These are phyloP conservation scores for Thalia dealbata DNA, from an alignment of 176 grass and related monocot species.

Conservation along the genomic window DNA sequence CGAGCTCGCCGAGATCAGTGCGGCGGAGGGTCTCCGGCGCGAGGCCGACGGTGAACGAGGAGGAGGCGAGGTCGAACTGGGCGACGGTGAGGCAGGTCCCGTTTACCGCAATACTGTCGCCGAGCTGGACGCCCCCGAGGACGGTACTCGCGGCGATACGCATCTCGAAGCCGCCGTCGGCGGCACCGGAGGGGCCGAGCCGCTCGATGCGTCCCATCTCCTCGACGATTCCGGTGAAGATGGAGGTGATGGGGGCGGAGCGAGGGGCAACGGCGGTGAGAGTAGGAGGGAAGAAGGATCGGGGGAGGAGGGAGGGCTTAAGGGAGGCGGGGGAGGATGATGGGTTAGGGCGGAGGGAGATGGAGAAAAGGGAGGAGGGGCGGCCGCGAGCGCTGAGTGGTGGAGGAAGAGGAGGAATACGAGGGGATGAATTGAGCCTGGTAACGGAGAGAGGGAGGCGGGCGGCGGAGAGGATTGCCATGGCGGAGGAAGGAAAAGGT, in stretches of 20 bases:
- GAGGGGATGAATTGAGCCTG: not conserved
- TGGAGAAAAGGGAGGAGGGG: conserved; percentile 2
- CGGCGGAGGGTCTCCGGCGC: conserved; percentile 74
- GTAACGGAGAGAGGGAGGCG: not conserved
- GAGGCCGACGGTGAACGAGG: conserved; percentile 58
- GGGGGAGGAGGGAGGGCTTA: conserved; percentile 30
- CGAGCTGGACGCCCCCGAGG: conserved; percentile 57
- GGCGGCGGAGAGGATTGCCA: conserved; percentile 4
- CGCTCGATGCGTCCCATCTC: conserved; percentile 61
- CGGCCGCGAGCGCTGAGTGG: not conserved
- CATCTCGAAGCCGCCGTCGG: conserved; percentile 41
- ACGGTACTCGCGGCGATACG: conserved; percentile 42
- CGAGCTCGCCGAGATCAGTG: conserved; percentile 48
- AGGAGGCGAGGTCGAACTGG: conserved; percentile 36
- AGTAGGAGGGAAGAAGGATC: conserved; percentile 21
- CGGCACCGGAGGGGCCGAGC: conserved; percentile 30
- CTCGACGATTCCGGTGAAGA: conserved; percentile 95
- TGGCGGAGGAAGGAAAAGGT: too few relatives aligned
- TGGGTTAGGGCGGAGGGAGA: conserved; percentile 18
- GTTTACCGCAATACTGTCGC: conserved; percentile 72
- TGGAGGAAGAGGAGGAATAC: not conserved
- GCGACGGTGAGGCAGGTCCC: conserved; percentile 87
- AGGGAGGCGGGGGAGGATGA: conserved; percentile 24
- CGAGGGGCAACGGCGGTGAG: conserved; percentile 20
- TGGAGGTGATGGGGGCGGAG: conserved; percentile 23